These are phyloP conservation scores for Ascochyta lentis DNA, from an alignment of 2,329 filamentous ascomycete genomes.

Conservation along the genomic window DNA sequence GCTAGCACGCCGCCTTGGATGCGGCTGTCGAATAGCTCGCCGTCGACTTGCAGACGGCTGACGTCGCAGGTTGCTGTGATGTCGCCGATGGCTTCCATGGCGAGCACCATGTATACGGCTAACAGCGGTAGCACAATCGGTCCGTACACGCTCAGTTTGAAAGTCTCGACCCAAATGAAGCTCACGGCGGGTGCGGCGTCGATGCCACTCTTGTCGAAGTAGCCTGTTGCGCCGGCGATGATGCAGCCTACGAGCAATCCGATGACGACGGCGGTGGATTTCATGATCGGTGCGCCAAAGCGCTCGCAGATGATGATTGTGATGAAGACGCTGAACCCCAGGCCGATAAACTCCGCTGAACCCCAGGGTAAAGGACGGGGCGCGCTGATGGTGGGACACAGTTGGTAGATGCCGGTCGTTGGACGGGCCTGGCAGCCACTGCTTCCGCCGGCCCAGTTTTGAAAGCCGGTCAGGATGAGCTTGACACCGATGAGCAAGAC, in stretches of 20 bases:
- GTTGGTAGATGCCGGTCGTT: slow-evolving; percentile 61
- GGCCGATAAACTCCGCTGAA: slow-evolving; percentile 76
- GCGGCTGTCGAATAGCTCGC: slow-evolving; percentile 73
- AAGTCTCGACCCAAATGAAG: slow-evolving; percentile 82
- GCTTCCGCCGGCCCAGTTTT: slow-evolving; percentile 79
- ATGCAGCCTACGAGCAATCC: slow-evolving; percentile 79
- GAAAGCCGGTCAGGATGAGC: slow-evolving; percentile 73
- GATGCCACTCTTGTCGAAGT: slow-evolving; percentile 77
- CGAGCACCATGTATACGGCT: slow-evolving; percentile 68
- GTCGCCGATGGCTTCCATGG: slow-evolving; percentile 81
- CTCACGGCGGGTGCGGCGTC: slow-evolving; percentile 72
- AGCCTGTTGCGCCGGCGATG: slow-evolving; percentile 77
- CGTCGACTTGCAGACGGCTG: slow-evolving; percentile 75
- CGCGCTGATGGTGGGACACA: slow-evolving; percentile 68
- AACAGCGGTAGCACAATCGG: slow-evolving; percentile 76
- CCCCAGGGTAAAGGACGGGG: slow-evolving; percentile 79
- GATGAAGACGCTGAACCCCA: slow-evolving; percentile 80
- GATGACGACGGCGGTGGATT: slow-evolving; percentile 76
- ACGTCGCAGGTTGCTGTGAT: slow-evolving; percentile 85
- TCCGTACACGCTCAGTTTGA: slow-evolving; percentile 73
- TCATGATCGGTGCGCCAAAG: slow-evolving; percentile 85
- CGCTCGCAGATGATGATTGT: slow-evolving; percentile 82
- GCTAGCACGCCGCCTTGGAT: slow-evolving; percentile 82
- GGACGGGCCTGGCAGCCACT: slow-evolving; percentile 61
- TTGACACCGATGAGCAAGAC: slow-evolving; percentile 76